A percentile compares a stretch with the other conserved stretches of the same genome.
phyloP scores from a whole-genome alignment of 495 filamentous ascomycete genomes.

The Bacidia rubella region DNA sequence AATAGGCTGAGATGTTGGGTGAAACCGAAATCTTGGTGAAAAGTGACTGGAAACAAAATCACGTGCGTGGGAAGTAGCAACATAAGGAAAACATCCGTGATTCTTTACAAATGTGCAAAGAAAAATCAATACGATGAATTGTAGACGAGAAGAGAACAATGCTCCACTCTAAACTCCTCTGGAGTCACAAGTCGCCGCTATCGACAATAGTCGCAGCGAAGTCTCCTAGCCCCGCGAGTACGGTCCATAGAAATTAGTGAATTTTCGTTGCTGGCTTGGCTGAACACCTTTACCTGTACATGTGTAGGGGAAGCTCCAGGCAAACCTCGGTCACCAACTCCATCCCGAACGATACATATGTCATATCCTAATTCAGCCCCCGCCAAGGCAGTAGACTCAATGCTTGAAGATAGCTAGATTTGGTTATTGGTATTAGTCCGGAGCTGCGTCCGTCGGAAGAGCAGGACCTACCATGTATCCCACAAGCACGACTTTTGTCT shows the following conservation, averaged over 20 bases:
- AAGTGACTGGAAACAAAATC: too few relatives aligned
- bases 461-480: constrained; percentile 16
- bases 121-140: background rate
- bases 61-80: too few relatives aligned
- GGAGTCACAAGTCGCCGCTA: constrained; percentile 15
- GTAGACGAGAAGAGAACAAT: too few relatives aligned
- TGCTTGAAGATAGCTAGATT: constrained; percentile 48
- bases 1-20: too few relatives aligned
- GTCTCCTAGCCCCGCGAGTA: constrained; percentile 34
- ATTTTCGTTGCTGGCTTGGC: background rate
- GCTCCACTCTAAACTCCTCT: too few relatives aligned
- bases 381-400: constrained; percentile 44
- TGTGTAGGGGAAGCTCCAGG: constrained; percentile 32
- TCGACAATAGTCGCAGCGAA: constrained; percentile 33
- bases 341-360: constrained; percentile 40
- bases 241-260: constrained; percentile 5
- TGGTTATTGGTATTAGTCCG: constrained; percentile 28
- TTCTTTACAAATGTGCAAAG: background rate
- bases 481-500: constrained; percentile 35
- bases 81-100: too few relatives aligned
- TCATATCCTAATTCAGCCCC: constrained; percentile 44
- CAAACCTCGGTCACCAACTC: constrained; percentile 45
- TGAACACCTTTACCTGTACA: constrained; percentile 19
- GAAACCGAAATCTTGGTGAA: too few relatives aligned
- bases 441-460: background rate